Evolutionary conservation across 2,329 filamentous ascomycete genomes (phyloP).

Genomic region (Coniochaeta sp.): DNA sequence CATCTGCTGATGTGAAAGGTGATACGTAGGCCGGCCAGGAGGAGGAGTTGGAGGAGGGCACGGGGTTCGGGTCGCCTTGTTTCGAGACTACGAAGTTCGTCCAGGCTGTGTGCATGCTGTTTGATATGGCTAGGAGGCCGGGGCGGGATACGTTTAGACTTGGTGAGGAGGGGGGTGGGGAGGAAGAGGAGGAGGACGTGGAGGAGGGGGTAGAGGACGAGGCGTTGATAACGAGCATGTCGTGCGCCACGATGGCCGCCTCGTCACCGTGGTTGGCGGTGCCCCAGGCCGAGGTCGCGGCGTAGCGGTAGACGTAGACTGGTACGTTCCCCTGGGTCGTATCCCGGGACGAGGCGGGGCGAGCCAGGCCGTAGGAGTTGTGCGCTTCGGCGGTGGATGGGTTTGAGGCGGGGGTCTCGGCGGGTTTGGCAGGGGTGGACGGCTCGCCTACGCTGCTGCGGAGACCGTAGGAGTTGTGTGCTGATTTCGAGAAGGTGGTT

Average conservation of each 20-base stretch:
- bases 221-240: constrained; percentile 26
- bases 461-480: not conserved
- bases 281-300: constrained; percentile 32
- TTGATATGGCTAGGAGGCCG: constrained; percentile 29
- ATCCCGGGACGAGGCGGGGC: too few relatives aligned
- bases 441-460: not conserved
- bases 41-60: not conserved
- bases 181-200: not conserved
- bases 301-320: constrained; percentile 55
- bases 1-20: constrained; percentile 19
- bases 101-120: constrained; percentile 37
- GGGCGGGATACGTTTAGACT: constrained; percentile 12
- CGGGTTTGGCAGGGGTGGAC: not conserved
- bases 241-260: constrained; percentile 33
- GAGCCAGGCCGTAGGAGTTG: not conserved
- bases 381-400: not conserved
- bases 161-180: not conserved
- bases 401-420: not conserved
- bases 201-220: not conserved
- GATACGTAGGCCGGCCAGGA: constrained; percentile 37
- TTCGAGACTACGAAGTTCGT: constrained; percentile 23
- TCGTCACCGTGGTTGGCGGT: constrained; percentile 43
- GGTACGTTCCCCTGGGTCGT: constrained; percentile 12
- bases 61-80: constrained; percentile 9
- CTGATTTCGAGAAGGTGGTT: not conserved